phyloP scores from a whole-genome alignment of 2,329 filamentous ascomycete species.

The Massarina eburnea region DNA sequence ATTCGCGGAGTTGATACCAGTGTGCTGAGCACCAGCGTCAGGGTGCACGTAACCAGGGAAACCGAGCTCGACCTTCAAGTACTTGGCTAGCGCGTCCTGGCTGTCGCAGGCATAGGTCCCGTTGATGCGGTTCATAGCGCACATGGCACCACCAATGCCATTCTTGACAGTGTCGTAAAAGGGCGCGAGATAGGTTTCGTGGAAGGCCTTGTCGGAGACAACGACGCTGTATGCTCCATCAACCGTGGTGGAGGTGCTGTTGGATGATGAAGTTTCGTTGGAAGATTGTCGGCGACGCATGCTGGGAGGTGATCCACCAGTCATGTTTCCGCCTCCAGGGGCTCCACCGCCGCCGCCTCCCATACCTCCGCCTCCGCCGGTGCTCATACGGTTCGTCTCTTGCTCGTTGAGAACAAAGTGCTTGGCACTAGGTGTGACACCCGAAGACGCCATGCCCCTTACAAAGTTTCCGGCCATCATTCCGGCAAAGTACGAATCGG shows the following conservation, averaged over 20 bases:
- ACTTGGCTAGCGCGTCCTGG: constrained; percentile 49
- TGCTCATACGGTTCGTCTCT: constrained; percentile 54
- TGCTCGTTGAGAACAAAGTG: constrained; percentile 54
- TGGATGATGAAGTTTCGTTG: no score
- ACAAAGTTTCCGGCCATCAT: constrained; percentile 53
- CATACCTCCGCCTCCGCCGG: no score
- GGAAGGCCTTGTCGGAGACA: constrained; percentile 63
- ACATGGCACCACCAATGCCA: constrained; percentile 64
- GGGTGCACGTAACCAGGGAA: constrained; percentile 49
- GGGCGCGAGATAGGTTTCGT: constrained; percentile 68
- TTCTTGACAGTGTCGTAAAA: constrained; percentile 63
- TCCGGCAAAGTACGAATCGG: constrained; percentile 65
- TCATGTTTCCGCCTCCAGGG: no score
- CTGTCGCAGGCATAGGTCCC: constrained; percentile 38
- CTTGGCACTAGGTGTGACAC: constrained; percentile 41
- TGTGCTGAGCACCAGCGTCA: constrained; percentile 51
- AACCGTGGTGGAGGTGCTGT: constrained; percentile 41
- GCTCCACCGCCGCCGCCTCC: no score
- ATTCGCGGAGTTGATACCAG: constrained; percentile 45
- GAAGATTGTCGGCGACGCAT: constrained; percentile 24
- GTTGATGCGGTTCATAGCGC: constrained; percentile 47
- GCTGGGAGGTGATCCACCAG: no score
- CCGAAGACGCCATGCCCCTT: constrained; percentile 56
- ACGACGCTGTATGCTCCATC: constrained; percentile 63
- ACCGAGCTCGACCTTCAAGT: constrained; percentile 55